A percentile compares a stretch with the other conserved stretches of the same genome.
These are phyloP conservation scores for Alternaria arbusti DNA, from an alignment of 2,329 filamentous ascomycete species.

Conservation along the genomic window DNA sequence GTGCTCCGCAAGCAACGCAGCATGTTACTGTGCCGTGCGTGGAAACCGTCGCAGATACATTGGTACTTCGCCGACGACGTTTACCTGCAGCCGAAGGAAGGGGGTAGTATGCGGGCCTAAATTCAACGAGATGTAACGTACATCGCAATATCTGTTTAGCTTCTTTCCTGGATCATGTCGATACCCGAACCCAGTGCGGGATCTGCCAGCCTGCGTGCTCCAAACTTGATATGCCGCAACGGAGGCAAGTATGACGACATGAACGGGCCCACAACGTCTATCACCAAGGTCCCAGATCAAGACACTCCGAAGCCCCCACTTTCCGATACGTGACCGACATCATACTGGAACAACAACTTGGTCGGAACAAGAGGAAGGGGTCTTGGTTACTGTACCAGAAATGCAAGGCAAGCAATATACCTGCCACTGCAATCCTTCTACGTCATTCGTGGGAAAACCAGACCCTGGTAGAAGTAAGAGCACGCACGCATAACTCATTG, in stretches of 20 bases:
- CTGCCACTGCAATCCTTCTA: neutral
- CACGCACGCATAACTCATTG: neutral
- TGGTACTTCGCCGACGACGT: conserved; percentile 6
- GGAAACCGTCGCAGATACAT: neutral
- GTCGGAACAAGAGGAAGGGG: neutral
- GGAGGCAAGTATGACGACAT: conserved; percentile 16
- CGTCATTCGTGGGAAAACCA: conserved; percentile 2
- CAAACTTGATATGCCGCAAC: conserved; percentile 8
- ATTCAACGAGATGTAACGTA: neutral
- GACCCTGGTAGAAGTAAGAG: neutral
- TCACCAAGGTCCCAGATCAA: conserved; percentile 5
- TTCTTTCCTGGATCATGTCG: neutral
- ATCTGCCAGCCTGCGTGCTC: conserved; percentile 5
- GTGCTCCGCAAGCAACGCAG: conserved; percentile 1
- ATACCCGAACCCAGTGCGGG: conserved; percentile 7
- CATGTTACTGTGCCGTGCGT: conserved; percentile 1
- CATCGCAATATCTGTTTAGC: conserved; percentile 8
- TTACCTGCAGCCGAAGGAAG: conserved; percentile 1
- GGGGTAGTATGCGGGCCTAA: neutral
- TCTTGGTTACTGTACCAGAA: neutral
- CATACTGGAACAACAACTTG: neutral
- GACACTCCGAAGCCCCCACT: neutral
- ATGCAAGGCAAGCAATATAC: neutral
- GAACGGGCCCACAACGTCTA: conserved; percentile 11
- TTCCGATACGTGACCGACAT: neutral